phyloP scores from a whole-genome alignment of 805 yeast genomes.

The Gaillardinia entomophila region DNA sequence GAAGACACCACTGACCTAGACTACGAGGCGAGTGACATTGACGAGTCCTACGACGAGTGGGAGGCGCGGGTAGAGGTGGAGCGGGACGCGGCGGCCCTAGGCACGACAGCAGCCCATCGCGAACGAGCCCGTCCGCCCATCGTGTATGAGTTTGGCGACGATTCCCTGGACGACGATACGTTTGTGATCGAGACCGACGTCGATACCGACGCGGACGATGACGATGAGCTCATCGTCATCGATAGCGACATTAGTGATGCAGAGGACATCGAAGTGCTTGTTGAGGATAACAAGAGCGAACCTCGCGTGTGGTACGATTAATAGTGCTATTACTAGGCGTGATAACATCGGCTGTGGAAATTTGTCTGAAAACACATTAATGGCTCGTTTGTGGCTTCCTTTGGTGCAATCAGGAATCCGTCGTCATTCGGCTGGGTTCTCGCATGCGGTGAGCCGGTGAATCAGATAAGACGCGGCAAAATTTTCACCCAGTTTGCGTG shows the following conservation, averaged over 20 bases:
- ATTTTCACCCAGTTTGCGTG: no score
- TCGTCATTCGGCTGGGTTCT: no score
- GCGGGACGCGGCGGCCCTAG: conserved; percentile 5
- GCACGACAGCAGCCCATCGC: conserved; percentile 6
- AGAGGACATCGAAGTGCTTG: conserved; percentile 3
- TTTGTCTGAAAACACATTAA: no score
- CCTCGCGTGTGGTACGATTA: conserved; percentile 8
- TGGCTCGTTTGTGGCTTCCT: no score
- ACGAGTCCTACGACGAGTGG: conserved; percentile 15
- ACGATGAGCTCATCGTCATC: conserved; percentile 12
- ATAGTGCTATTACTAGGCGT: no score
- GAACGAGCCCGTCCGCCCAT: conserved; percentile 5
- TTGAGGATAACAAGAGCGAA: conserved; percentile 2
- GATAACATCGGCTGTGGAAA: no score
- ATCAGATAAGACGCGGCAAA: no score
- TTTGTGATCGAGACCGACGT: not conserved
- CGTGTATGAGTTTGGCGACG: conserved; percentile 4
- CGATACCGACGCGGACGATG: conserved; percentile 8
- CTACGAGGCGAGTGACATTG: conserved; percentile 4
- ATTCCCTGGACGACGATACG: conserved; percentile 1
- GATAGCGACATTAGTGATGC: conserved; percentile 9
- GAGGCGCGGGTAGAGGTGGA: conserved; percentile 13
- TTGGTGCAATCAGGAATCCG: no score
- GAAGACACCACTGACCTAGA: conserved; percentile 9
- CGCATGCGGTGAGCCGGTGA: no score